Conservation (phyloP, 257 asterid species). For the Nemophila menziesii region DNA sequence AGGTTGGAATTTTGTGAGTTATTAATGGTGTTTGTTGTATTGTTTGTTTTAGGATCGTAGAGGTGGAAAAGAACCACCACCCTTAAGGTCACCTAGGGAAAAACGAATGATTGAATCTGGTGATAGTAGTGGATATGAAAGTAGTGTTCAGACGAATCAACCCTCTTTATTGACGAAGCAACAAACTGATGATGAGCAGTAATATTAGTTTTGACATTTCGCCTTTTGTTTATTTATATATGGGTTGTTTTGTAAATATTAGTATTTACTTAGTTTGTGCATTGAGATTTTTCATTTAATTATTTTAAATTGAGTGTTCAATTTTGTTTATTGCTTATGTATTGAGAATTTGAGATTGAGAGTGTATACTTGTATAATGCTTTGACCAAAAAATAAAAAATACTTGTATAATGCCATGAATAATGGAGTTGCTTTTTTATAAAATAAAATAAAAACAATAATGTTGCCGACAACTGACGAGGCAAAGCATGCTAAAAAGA, state of each 20-base stretch:
- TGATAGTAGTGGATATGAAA: constrained; percentile 84
- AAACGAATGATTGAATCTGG: constrained; percentile 49
- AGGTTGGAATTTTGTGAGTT: not conserved
- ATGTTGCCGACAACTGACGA: not conserved
- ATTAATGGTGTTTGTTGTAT: not conserved
- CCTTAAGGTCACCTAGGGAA: constrained; percentile 25
- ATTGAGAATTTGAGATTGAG: no score
- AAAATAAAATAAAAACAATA: no score
- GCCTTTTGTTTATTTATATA: constrained; percentile 4
- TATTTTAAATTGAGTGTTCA: constrained; percentile 15
- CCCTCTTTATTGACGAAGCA: constrained; percentile 43
- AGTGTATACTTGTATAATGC: no score
- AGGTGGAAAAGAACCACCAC: constrained; percentile 39
- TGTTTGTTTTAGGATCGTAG: constrained; percentile 47
- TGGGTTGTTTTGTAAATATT: constrained; percentile 36
- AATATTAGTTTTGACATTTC: constrained; percentile 14
- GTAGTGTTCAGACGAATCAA: constrained; percentile 49
- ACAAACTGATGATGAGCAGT: constrained; percentile 51
- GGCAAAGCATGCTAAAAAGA: not conserved
- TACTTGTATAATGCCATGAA: no score
- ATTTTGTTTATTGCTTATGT: constrained; percentile 13
- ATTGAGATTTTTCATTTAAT: constrained; percentile 15
- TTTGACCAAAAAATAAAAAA: no score
- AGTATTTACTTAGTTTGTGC: constrained; percentile 17
- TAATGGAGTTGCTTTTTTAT: no score